Evolutionary conservation across 108 stramenopile species (phyloP).

Genomic region (Halocafeteria seosinensis): DNA sequence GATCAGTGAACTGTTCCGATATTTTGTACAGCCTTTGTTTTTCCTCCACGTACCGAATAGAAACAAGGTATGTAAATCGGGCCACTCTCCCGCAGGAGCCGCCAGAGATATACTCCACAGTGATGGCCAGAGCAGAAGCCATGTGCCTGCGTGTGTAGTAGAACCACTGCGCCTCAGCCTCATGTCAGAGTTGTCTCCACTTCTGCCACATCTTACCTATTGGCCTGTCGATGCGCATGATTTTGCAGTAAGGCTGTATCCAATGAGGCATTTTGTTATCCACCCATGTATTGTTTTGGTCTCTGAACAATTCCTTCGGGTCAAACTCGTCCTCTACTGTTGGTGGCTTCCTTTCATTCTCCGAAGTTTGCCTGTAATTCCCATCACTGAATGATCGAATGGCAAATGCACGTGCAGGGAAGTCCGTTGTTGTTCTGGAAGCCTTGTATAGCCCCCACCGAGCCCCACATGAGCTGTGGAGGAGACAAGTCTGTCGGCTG

Average conservation of each 20-base stretch:
- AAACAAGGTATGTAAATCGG: slow-evolving; percentile 19
- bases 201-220: background rate
- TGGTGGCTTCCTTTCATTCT: no score
- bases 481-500: no score
- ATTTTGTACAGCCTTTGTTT: background rate
- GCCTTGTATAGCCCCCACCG: no score
- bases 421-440: no score
- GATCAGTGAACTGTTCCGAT: background rate
- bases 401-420: no score
- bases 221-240: slow-evolving; percentile 10
- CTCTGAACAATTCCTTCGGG: no score
- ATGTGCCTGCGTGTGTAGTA: slow-evolving; percentile 18
- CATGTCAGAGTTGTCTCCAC: background rate
- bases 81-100: slow-evolving; percentile 18
- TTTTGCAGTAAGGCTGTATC: slow-evolving; percentile 6
- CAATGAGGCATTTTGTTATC: background rate
- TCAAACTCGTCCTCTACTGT: no score
- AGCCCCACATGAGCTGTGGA: no score
- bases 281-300: slow-evolving; percentile 15
- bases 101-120: slow-evolving; percentile 35
- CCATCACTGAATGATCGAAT: no score
- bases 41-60: slow-evolving; percentile 11
- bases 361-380: no score
- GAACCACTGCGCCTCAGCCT: background rate
- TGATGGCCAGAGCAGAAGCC: slow-evolving; percentile 28